These are phyloP conservation scores for Eremochloa ophiuroides DNA, from an alignment of 176 grass and related monocot species.

Conservation along the genomic window DNA sequence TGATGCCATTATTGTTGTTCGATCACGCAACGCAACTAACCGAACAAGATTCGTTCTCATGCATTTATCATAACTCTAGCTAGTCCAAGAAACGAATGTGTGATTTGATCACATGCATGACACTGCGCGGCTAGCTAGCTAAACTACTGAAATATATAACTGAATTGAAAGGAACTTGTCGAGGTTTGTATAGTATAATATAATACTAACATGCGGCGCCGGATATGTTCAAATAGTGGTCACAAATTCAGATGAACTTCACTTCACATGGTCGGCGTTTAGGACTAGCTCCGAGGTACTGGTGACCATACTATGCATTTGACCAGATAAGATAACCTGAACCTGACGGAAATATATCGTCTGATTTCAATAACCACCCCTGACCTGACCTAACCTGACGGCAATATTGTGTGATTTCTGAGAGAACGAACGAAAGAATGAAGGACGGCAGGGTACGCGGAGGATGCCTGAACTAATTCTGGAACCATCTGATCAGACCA, in stretches of 20 bases:
- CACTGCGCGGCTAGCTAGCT: background rate
- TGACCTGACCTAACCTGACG: no score
- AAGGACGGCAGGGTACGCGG: no score
- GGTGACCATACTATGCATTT: no score
- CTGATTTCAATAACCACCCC: no score
- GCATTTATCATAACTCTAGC: background rate
- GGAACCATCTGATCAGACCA: background rate
- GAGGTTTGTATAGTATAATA: background rate
- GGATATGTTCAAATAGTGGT: slow-evolving; percentile 7
- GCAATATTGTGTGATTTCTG: no score
- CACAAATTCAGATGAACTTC: slow-evolving; percentile 21
- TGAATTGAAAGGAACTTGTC: background rate
- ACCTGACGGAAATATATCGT: no score
- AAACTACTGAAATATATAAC: background rate
- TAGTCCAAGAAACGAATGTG: background rate
- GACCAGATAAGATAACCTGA: background rate
- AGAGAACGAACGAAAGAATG: no score
- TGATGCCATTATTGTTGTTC: background rate
- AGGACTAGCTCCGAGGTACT: background rate
- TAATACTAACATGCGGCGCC: background rate
- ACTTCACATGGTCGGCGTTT: slow-evolving; percentile 31
- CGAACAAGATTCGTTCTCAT: background rate
- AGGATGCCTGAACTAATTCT: no score
- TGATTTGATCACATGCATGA: slow-evolving; percentile 23
- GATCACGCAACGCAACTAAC: background rate